Conservation (phyloP, 179 eudicot genomes). For the Patellifolia procumbens region DNA sequence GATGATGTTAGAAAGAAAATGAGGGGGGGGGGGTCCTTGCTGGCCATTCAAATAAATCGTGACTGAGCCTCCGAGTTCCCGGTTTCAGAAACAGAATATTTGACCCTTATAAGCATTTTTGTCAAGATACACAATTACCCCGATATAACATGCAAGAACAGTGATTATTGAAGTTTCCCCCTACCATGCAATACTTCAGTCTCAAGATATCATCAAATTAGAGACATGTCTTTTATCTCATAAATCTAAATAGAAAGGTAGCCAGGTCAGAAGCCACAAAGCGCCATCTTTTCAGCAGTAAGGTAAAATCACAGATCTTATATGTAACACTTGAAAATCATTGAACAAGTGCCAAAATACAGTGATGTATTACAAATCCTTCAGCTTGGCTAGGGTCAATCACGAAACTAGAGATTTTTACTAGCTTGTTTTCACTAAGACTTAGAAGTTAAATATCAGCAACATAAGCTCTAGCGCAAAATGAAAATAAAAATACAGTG, state of each 20-base stretch:
- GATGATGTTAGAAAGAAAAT: too few relatives aligned
- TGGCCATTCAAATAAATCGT: too few relatives aligned
- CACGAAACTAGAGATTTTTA: background rate
- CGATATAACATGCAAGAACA: slow-evolving; percentile 4
- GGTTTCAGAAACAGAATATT: too few relatives aligned
- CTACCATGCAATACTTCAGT: background rate
- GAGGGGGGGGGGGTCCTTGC: too few relatives aligned
- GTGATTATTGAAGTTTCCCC: background rate
- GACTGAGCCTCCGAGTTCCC: too few relatives aligned
- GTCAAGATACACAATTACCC: slow-evolving; percentile 6
- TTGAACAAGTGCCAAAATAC: background rate
- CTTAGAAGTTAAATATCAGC: background rate
- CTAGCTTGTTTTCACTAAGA: background rate
- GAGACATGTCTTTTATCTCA: background rate
- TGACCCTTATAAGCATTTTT: too few relatives aligned
- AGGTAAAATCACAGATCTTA: background rate
- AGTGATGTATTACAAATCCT: background rate
- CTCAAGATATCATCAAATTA: background rate
- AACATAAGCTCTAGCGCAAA: background rate
- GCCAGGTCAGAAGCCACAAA: background rate
- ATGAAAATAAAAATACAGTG: background rate
- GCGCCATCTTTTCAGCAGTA: background rate
- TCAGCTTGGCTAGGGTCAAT: background rate
- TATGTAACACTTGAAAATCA: background rate
- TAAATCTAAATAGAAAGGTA: background rate